Base-by-base conservation (phyloP, 352 stramenopile genomes). In the Blastocystis sp. region DNA sequence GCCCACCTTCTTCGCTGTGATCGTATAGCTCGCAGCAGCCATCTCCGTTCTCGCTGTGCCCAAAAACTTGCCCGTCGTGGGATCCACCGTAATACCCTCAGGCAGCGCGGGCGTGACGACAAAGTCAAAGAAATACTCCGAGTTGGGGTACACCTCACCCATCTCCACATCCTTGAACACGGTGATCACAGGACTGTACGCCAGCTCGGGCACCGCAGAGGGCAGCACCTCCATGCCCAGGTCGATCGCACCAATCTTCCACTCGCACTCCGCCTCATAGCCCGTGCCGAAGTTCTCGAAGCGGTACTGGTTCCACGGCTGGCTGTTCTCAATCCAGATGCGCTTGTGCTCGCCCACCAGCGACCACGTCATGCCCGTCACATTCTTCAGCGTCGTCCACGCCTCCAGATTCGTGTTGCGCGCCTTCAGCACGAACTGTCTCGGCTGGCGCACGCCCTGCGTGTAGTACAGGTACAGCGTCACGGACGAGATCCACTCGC, bases 1-100 rank as follows among this genome's bases (percentile, higher is more conserved):
- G 4, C 19, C 60, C 21, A 79, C 14, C 43, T 64, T 62, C 28
- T 63, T 79, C 19, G 69, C 69, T 0, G 42, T 62, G 43, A 79
- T 54, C 2, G 69, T 40, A 17, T 62, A 79, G 10, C 9, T 64
- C 3, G 40, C 24, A 1, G 66, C 14, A 2, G 68, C 4, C 21
- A 63, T 34, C 28, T 64, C 40, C 14, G 6, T 14, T 7, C 6
- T 57, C 48, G 48, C 48, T 14, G 48, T 57, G 0, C 48, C 48
- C 48, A 0, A 57, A 14, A 57, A 1, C 48, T 57, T 57, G 48
- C 48, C 48, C 48, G 48, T 57, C 6, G 6, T 14, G 6, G 48
- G 14, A 14, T 57, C 48, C 6, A 57, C 6, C 6, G 14, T 14
- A 14, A 57, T 7, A 0, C 48, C 48, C 6, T 7, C 48, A 14